Evolutionary conservation across 495 filamentous ascomycete species (phyloP), one percentile per base, ranked within the genome.

Genomic region (Alectoria sarmentosa): DNA sequence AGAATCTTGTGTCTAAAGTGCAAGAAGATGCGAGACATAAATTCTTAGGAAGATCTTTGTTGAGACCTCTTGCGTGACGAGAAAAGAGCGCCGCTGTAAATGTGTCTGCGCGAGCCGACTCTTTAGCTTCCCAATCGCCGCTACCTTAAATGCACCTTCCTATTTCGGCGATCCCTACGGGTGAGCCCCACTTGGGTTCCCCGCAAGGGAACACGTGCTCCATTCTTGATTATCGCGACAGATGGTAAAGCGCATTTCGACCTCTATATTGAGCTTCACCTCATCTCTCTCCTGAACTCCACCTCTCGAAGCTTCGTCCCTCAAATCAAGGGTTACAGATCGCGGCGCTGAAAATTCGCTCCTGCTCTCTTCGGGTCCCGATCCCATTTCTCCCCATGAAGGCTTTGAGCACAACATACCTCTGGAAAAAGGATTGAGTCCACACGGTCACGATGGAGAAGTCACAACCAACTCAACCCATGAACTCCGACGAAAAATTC

Each of bases 401-500:
- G 14, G 11, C 38, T 14, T 15, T 13, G 11, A 15, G 38, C 38
- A 21, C 41, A 42, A 42, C 17, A 42, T 42, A 42, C n/a, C n/a
- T n/a, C n/a, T n/a, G 41, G 21, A 3, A 14, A 23, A 14, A 26
- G 23, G 10, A 23, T 28, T 11, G 0, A 28, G 46, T 7, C 23
- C 23, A 10, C 9, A 28, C 10, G 3, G 13, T 0, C 3, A 23
- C 2, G 1, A 49, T 49, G 46, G 46, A 44, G 5, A n/a, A n/a
- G 0, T 7, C 42, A 5, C 52, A 55, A 3, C 15, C 23, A 28
- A 21, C 30, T 2, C 15, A 34, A 7, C 30, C 30, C 28, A 55
- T 8, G 3, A 54, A 54, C 28, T 30, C 14, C 28, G 52, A 55
- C 28, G 28, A 19, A 10, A 36, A 42, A 57, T 94, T 93, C 86